Base-by-base conservation (phyloP, 129 eudicot species). In the Erigeron canadensis region DNA sequence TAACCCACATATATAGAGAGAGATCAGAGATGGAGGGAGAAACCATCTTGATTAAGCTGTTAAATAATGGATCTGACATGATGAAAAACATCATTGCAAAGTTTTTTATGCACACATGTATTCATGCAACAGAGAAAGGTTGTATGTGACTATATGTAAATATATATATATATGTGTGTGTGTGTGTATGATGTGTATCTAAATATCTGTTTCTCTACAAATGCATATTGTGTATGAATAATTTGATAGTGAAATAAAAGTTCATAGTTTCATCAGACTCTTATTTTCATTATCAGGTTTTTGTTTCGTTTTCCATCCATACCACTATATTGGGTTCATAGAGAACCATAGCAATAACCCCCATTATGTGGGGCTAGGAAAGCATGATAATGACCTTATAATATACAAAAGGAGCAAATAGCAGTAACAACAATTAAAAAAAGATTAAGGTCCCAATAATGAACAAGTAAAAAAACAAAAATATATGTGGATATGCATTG, bases 11-110 rank as follows among this genome's bases (percentile, higher is more conserved):
- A 7, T 15, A 75, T 15, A 19, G 13, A 54, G 17, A 43, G 18
- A 5, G 6, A 13, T 46, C 10, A 11, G 56, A 57, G 73, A 65
- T 54, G 48, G 63, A 34, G 75, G 45, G 75, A 66, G 65, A 22
- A 51, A 41, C 60, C 37, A 68, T 40, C 74, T 42, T 55, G 10
- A 22, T 18, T 22, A 56, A 70, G 75, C 54, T 10, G 69, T 72
- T 72, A 56, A 77, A 77, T 69, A 69, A 61, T 61, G 48, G 57
- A 61, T 60, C 63, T 77, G 47, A 77, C 70, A 63, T 62, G 57
- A 69, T 39, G 60, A 69, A 67, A 57, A 15, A 2, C 62, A 44
- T 58, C 61, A 40, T 68, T 67, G 80, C 67, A 57, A 67, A 76
- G 18, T 34, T 7, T 9, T 16, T 13, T 57, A 67, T 45, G 74